A percentile compares a stretch with the other conserved stretches of the same genome.
Evolutionary conservation across 2,329 filamentous ascomycete species (phyloP).

Genomic region (Pestalotiopsis sp.): DNA sequence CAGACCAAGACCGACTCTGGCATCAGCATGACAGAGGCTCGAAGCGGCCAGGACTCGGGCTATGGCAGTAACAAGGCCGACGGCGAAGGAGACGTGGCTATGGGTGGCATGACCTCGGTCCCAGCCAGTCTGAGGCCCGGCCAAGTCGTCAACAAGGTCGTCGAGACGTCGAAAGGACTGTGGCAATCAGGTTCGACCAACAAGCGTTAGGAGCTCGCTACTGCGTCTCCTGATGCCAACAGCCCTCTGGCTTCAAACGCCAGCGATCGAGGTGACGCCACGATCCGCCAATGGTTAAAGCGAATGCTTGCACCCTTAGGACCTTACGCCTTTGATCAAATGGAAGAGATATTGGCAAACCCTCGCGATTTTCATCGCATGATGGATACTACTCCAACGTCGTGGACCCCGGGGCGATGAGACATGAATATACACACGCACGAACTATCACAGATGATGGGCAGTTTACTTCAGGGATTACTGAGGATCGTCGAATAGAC

Average conservation of each 20-base stretch:
- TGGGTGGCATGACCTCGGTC: constrained; percentile 45
- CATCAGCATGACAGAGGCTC: constrained; percentile 35
- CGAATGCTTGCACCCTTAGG: neutral
- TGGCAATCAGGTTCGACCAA: constrained; percentile 47
- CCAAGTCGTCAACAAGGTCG: constrained; percentile 54
- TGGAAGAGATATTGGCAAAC: neutral
- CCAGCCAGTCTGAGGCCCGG: constrained; percentile 58
- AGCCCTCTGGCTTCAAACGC: neutral
- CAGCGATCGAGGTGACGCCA: neutral
- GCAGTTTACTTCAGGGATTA: neutral
- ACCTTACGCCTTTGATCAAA: neutral
- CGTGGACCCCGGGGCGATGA: neutral
- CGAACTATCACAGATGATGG: neutral
- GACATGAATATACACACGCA: neutral
- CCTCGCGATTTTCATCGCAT: neutral
- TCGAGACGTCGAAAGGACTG: constrained; percentile 66
- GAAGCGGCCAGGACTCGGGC: constrained; percentile 45
- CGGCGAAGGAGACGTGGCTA: constrained; percentile 44
- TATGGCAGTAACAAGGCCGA: constrained; percentile 33
- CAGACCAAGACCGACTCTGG: constrained; percentile 47
- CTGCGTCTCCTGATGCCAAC: neutral
- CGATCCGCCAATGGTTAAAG: neutral
- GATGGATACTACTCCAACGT: neutral
- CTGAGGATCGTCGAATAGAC: neutral
- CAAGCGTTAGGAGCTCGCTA: constrained; percentile 21